Evolutionary conservation across 2,329 filamentous ascomycete species (phyloP).

Genomic region (Pseudogymnoascus sp.): DNA sequence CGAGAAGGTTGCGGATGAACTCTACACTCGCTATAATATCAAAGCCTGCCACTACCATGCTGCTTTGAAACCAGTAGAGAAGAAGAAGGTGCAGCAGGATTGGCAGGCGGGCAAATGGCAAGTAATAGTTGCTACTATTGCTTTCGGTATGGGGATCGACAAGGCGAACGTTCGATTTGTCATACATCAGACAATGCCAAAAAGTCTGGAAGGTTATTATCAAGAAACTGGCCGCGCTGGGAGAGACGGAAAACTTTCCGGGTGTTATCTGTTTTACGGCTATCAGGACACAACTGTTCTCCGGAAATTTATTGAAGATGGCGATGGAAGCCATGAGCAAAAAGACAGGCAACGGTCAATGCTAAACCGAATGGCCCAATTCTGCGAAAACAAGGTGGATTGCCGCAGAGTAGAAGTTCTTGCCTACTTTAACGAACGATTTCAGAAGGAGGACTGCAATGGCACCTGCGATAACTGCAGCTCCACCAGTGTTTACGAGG

Average conservation of each 20-base stretch:
- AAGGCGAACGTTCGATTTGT: slow-evolving; percentile 96
- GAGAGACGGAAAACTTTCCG: slow-evolving; percentile 77
- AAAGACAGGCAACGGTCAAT: slow-evolving; percentile 79
- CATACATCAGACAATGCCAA: slow-evolving; percentile 85
- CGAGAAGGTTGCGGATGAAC: slow-evolving; percentile 66
- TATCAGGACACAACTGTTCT: slow-evolving; percentile 69
- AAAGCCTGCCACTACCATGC: slow-evolving; percentile 82
- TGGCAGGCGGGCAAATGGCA: slow-evolving; percentile 79
- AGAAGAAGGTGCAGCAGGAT: slow-evolving; percentile 61
- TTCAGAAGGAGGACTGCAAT: slow-evolving; percentile 63
- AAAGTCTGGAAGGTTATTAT: slow-evolving; percentile 95
- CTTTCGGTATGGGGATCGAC: slow-evolving; percentile 99
- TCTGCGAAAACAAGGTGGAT: slow-evolving; percentile 81
- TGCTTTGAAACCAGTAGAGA: slow-evolving; percentile 59
- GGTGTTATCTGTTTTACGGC: slow-evolving; percentile 84
- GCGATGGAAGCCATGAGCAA: slow-evolving; percentile 67
- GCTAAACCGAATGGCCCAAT: slow-evolving; percentile 77
- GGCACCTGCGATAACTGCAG: slow-evolving; percentile 84
- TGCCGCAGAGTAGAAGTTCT: slow-evolving; percentile 85
- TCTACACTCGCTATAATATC: slow-evolving; percentile 56
- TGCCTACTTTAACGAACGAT: slow-evolving; percentile 87
- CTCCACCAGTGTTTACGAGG: slow-evolving; percentile 61
- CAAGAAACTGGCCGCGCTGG: slow-evolving; percentile 95
- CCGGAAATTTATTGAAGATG: slow-evolving; percentile 74
- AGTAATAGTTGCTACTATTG: slow-evolving; percentile 95